These are phyloP conservation scores for Zygoascus flipseniorum DNA, from an alignment of 805 yeast genomes.

Conservation along the genomic window DNA sequence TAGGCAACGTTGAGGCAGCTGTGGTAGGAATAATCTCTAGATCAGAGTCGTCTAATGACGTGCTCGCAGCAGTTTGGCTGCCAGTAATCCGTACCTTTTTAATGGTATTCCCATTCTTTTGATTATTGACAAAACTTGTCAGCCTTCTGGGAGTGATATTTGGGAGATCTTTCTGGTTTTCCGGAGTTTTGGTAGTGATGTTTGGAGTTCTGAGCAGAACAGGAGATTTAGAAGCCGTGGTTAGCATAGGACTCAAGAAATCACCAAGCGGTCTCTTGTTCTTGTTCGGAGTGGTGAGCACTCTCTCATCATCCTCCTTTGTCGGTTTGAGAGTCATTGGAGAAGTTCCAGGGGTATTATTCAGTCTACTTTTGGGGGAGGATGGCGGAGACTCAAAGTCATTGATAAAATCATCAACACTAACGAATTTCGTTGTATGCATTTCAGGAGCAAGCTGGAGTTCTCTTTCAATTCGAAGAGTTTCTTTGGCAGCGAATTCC, in stretches of 20 bases:
- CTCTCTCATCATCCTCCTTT: neutral
- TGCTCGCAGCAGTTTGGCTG: neutral
- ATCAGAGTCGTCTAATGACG: constrained; percentile 13
- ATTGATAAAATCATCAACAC: constrained; percentile 12
- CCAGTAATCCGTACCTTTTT: neutral
- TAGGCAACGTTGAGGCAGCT: constrained; percentile 4
- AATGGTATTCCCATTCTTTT: neutral
- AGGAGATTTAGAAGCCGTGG: neutral
- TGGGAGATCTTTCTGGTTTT: neutral
- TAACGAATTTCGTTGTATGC: constrained; percentile 11
- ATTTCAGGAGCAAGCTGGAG: constrained; percentile 19
- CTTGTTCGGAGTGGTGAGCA: constrained; percentile 5
- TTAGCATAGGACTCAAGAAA: neutral
- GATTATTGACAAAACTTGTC: constrained; percentile 8
- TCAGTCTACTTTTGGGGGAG: neutral
- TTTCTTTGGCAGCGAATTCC: constrained; percentile 15
- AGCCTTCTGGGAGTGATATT: constrained; percentile 9
- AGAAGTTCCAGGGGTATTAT: neutral
- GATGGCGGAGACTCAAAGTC: constrained; percentile 6
- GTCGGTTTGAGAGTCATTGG: neutral
- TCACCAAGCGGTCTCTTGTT: neutral
- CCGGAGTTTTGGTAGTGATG: neutral
- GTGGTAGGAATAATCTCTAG: constrained; percentile 18
- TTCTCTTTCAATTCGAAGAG: constrained; percentile 16
- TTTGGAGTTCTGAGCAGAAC: neutral